A percentile compares a stretch with the other conserved stretches of the same genome.
Evolutionary conservation across 106 monocot species (phyloP).

Genomic region (Triglochin maritima): DNA sequence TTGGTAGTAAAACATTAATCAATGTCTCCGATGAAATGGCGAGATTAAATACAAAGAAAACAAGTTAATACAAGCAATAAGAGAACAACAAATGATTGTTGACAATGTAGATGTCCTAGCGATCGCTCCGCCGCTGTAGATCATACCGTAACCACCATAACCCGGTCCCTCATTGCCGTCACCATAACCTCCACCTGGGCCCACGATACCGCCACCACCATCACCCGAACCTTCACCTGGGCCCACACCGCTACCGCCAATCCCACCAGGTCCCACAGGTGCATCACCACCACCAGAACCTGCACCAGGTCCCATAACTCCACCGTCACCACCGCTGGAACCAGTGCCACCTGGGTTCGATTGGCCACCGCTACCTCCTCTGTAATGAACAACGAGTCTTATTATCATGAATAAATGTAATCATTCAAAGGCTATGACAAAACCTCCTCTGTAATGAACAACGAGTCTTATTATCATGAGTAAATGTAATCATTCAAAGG

Average conservation of each 20-base stretch:
- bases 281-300: no score
- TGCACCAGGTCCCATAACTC: no score
- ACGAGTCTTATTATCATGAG: no score
- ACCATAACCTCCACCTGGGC: background rate
- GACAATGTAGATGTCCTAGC: background rate
- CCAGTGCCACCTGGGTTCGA: no score
- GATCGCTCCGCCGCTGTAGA: background rate
- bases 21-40: background rate
- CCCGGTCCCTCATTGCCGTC: background rate
- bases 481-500: no score
- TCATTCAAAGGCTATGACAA: no score
- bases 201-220: background rate
- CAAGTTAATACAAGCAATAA: background rate
- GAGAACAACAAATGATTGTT: background rate
- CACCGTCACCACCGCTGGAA: no score
- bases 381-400: no score
- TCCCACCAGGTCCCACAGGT: background rate
- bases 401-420: no score
- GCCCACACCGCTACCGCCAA: background rate
- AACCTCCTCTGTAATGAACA: no score
- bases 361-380: no score
- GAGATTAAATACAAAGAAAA: background rate
- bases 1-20: background rate
- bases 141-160: background rate
- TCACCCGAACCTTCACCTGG: background rate